Conservation (phyloP, 495 filamentous ascomycete genomes). For the Lepidopterella palustris region DNA sequence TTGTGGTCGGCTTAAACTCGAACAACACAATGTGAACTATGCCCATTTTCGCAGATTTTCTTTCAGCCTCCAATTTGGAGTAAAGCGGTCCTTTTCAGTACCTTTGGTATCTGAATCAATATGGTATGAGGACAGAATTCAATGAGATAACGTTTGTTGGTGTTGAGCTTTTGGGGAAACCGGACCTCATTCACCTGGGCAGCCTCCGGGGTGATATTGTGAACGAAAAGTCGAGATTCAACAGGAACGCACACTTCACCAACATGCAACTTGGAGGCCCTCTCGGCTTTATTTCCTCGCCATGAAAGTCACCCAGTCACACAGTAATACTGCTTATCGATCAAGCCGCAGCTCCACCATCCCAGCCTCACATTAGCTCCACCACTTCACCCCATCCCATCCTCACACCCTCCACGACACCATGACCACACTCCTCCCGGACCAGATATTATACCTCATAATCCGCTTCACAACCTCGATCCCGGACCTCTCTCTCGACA, state of each 20-base stretch:
- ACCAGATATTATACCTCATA: conserved; percentile 55
- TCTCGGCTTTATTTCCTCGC: neutral
- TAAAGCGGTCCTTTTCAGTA: neutral
- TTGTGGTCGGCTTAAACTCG: conserved; percentile 48
- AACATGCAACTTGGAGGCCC: neutral
- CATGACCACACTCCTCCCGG: conserved; percentile 19
- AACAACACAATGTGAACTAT: conserved; percentile 58
- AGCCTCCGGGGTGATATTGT: too few relatives aligned
- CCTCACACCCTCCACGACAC: neutral
- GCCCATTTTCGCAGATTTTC: conserved; percentile 37
- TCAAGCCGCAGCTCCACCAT: neutral
- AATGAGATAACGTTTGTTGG: neutral
- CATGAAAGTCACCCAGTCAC: conserved; percentile 7
- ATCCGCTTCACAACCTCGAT: conserved; percentile 83
- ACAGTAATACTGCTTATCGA: conserved; percentile 3
- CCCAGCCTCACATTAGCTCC: neutral
- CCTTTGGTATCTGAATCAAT: neutral
- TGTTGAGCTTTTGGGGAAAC: too few relatives aligned
- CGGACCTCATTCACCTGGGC: too few relatives aligned
- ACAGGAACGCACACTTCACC: too few relatives aligned
- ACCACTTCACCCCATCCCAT: neutral
- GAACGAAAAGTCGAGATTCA: too few relatives aligned
- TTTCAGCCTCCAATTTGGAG: neutral
- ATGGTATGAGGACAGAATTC: neutral
- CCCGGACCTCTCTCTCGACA: conserved; percentile 73